These are phyloP conservation scores for Aspergillus awamori DNA, from an alignment of 2,329 filamentous ascomycete species.

Conservation along the genomic window DNA sequence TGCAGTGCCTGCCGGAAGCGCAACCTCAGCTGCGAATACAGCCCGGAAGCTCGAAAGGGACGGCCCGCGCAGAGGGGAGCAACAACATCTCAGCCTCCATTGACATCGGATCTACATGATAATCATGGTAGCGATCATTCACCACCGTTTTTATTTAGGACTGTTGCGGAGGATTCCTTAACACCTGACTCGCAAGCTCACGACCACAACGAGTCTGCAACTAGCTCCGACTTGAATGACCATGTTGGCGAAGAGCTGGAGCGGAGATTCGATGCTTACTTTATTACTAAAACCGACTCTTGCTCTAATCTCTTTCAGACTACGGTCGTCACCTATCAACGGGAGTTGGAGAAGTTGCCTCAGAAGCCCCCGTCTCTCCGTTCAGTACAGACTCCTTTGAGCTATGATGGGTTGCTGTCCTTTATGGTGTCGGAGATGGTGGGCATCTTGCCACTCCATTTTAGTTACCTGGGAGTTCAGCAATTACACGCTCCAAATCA, in stretches of 20 bases:
- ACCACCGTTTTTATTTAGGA: not conserved
- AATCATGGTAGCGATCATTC: not conserved
- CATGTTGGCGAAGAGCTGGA: slow-evolving; percentile 8
- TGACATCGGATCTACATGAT: not conserved
- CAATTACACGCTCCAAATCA: not conserved
- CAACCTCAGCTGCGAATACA: slow-evolving; percentile 13
- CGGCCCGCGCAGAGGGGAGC: slow-evolving; percentile 7
- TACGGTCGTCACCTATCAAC: not conserved
- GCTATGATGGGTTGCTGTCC: slow-evolving; percentile 10
- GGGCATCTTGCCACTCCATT: slow-evolving; percentile 9
- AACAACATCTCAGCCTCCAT: not conserved
- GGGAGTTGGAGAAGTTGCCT: too few relatives aligned
- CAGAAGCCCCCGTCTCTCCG: not conserved
- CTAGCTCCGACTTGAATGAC: not conserved
- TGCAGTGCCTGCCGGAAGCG: slow-evolving; percentile 11
- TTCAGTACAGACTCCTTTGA: not conserved
- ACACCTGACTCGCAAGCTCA: not conserved
- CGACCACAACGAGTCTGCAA: not conserved
- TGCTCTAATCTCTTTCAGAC: slow-evolving; percentile 5
- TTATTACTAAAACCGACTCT: slow-evolving; percentile 5
- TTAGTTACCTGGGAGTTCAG: slow-evolving; percentile 6
- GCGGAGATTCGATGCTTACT: slow-evolving; percentile 10
- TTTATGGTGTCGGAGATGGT: slow-evolving; percentile 13
- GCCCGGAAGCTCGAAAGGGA: slow-evolving; percentile 13
- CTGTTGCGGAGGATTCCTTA: not conserved